Evolutionary conservation across 441 rosid genomes (phyloP), one percentile per base, ranked within the genome.

Genomic region (Bruguiera hainesii): DNA sequence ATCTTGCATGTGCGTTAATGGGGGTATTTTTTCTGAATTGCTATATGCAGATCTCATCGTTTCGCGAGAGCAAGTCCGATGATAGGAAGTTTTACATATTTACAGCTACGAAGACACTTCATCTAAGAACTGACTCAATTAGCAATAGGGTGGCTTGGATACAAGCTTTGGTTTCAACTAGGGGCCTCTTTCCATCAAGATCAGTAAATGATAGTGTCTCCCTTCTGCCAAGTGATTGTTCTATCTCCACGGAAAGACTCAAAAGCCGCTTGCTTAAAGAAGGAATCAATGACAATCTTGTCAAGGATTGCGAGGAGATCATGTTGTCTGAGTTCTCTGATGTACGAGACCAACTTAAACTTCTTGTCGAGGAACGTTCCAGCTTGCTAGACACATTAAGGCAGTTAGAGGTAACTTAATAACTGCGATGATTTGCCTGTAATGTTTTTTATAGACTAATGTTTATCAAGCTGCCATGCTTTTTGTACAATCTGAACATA

Each of bases 31-130:
- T n/a, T 60, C 70, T 60, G 49, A 35, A 63, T 79, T 77, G 61
- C 72, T 74, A 46, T 73, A 1, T 62, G 76, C 92, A 94, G 99
- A 86, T 94, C 60, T 89, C 91, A 21, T 91, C 98, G 63, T 94
- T 89, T 76, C 82, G 99, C 33, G 99, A 91, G 82, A 87, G 97
- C 89, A 94, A 85, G 75, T 91, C 98, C 10, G 98, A 94, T 67
- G 88, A 88, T 69, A 78, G 90, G 83, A 83, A 85, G 70, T 94
- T 94, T 77, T 94, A 91, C 82, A 88, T 94, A 71, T 85, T 91
- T 71, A 89, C 98, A 68, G 93, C 97, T 49, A 91, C 91, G 66
- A 94, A 91, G 82, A 91, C 98, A 46, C 90, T 94, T 73, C 99
- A 95, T 76, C 76, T 95, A 73, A 91, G 96, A 77, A 90, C 98